A percentile compares a stretch with the other conserved stretches of the same genome.
Conservation (phyloP, 768 basidiomycete species). For the Tulasnella sp. region DNA sequence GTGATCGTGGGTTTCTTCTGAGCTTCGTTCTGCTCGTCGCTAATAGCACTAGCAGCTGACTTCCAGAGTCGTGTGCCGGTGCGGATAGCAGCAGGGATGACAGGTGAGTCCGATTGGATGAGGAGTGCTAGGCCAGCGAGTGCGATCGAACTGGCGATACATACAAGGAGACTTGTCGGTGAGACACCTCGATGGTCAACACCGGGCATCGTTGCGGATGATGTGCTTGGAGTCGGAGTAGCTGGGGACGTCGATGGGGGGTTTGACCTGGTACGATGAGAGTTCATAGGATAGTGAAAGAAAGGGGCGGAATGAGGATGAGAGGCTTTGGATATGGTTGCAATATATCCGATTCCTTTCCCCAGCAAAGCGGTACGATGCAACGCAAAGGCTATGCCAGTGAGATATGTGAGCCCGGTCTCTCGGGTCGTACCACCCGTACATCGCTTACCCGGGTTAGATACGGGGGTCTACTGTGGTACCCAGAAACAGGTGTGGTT, state of each 20-base stretch:
- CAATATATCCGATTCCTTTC: too few species aligned
- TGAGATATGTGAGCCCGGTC: too few species aligned
- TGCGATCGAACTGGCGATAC: constrained; percentile 12
- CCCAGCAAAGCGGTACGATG: too few species aligned
- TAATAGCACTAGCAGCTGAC: not conserved
- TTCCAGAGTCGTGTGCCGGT: not conserved
- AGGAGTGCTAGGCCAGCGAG: constrained; percentile 11
- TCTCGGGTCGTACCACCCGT: too few species aligned
- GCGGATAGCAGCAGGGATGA: constrained; percentile 4
- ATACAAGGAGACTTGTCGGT: constrained; percentile 7
- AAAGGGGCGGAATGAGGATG: not conserved
- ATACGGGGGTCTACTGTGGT: too few species aligned
- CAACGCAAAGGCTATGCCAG: too few species aligned
- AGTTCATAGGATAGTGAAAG: not conserved
- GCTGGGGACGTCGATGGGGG: not conserved
- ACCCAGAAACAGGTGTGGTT: too few species aligned
- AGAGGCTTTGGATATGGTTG: not conserved
- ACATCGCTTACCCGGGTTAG: too few species aligned
- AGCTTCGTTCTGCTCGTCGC: not conserved
- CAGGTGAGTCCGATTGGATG: constrained; percentile 14
- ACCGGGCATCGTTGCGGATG: not conserved
- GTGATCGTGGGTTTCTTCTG: too few species aligned
- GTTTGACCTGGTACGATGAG: not conserved
- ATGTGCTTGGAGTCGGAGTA: too few species aligned
- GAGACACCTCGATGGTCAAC: constrained; percentile 1